A percentile compares a stretch with the other conserved stretches of the same genome.
These are phyloP conservation scores for Diplodia mutila DNA, from an alignment of 2,329 filamentous ascomycete species.

Conservation along the genomic window DNA sequence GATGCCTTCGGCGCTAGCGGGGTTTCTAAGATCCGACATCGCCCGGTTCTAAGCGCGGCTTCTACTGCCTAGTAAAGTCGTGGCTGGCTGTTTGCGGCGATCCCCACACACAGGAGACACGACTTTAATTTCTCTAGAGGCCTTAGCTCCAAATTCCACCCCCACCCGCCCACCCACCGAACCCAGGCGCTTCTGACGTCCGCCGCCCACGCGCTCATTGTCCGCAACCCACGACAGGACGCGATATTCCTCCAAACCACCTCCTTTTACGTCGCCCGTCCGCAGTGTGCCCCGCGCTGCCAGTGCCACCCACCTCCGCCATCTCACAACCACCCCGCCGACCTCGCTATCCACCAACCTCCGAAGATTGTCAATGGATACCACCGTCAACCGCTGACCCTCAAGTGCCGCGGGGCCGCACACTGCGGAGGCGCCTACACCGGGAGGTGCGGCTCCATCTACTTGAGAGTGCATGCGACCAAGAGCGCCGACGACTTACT, in stretches of 20 bases:
- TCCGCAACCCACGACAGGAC: conserved; percentile 11
- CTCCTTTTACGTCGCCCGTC: background rate
- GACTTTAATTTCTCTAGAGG: too few species aligned
- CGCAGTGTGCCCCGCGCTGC: conserved; percentile 21
- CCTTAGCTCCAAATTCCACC: background rate
- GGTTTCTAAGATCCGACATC: too few species aligned
- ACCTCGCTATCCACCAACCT: background rate
- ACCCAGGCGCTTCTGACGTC: conserved; percentile 23
- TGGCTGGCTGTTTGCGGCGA: too few species aligned
- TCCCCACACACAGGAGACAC: too few species aligned
- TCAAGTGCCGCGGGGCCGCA: conserved; percentile 26
- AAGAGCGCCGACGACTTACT: conserved; percentile 6
- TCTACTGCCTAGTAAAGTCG: too few species aligned
- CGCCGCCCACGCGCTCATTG: conserved; percentile 17
- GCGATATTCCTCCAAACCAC: background rate
- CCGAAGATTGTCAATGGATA: conserved; percentile 23
- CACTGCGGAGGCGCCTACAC: conserved; percentile 26
- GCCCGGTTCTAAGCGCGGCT: background rate
- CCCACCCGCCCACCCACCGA: conserved; percentile 6
- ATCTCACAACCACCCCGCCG: background rate
- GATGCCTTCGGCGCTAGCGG: background rate
- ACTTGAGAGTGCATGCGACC: conserved; percentile 8
- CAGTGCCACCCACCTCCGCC: background rate
- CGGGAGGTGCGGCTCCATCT: conserved; percentile 25
- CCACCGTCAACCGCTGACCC: conserved; percentile 26